Percentiles rank a stretch among this genome's conserved stretches.
Evolutionary conservation across 768 basidiomycete genomes (phyloP).

Genomic region (Paxillus ammoniavirescens): DNA sequence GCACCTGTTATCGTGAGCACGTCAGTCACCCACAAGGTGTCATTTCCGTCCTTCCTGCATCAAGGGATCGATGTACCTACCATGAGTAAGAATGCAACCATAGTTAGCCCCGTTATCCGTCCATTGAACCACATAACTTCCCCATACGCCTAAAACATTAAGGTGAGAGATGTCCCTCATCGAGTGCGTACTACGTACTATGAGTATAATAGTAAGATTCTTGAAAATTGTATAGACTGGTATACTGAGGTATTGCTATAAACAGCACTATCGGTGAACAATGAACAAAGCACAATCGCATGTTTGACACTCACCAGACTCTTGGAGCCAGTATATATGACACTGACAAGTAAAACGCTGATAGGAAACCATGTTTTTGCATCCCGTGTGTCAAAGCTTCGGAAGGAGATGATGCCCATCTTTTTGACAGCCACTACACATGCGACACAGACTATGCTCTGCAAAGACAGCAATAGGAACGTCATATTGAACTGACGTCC

Average conservation of each 20-base stretch:
- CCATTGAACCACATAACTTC: constrained; percentile 98
- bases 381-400: constrained; percentile 77
- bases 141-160: constrained; percentile 75
- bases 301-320: constrained; percentile 69
- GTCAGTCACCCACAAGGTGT: background rate
- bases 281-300: background rate
- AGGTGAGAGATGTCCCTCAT: background rate
- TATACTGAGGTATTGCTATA: constrained; percentile 93
- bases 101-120: constrained; percentile 79
- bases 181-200: constrained; percentile 50
- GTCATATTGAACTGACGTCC: constrained; percentile 95
- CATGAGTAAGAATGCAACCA: constrained; percentile 92
- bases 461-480: constrained; percentile 88
- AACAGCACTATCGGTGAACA: background rate
- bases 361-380: constrained; percentile 95
- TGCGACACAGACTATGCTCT: constrained; percentile 81
- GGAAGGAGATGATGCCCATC: constrained; percentile 77
- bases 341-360: constrained; percentile 84
- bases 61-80: constrained; percentile 37
- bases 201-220: constrained; percentile 98
- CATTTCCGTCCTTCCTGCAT: background rate
- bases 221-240: constrained; percentile 99
- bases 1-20: constrained; percentile 48
- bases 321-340: constrained; percentile 98
- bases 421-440: constrained; percentile 77